Evolutionary conservation across 371 early-diverging fungal genomes (phyloP).

Genomic region (Dichotomocladium elegans): DNA sequence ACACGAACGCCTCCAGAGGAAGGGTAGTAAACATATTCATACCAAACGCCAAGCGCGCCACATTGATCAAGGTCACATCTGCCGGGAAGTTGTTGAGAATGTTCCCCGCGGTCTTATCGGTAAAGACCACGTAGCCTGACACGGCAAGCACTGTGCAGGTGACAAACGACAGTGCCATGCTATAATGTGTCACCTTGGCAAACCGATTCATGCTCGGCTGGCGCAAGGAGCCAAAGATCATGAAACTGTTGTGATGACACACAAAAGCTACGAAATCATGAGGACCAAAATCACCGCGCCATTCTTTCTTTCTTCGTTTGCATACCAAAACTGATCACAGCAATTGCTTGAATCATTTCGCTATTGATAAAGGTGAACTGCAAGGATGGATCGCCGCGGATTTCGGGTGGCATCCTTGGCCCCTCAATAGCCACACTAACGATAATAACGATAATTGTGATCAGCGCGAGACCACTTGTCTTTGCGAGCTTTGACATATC

Average conservation of each 20-base stretch:
- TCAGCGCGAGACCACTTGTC: slow-evolving; percentile 72
- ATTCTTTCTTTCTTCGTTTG: neutral
- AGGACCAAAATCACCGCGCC: neutral
- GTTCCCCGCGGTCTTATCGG: slow-evolving; percentile 75
- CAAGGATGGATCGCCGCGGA: slow-evolving; percentile 47
- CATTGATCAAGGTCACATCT: slow-evolving; percentile 67
- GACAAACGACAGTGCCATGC: slow-evolving; percentile 61
- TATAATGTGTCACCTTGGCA: slow-evolving; percentile 68
- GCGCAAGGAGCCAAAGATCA: slow-evolving; percentile 73
- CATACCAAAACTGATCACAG: slow-evolving; percentile 80
- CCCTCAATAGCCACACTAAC: slow-evolving; percentile 69
- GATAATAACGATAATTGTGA: slow-evolving; percentile 72
- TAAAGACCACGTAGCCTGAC: slow-evolving; percentile 65
- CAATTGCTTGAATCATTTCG: slow-evolving; percentile 71
- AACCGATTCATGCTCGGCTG: slow-evolving; percentile 73
- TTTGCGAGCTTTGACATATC: slow-evolving; percentile 79
- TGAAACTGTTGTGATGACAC: slow-evolving; percentile 81
- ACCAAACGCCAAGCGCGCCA: slow-evolving; percentile 77
- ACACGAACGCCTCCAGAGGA: slow-evolving; percentile 75
- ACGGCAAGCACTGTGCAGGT: slow-evolving; percentile 67
- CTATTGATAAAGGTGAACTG: slow-evolving; percentile 51
- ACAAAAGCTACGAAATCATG: slow-evolving; percentile 60
- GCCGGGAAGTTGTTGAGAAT: slow-evolving; percentile 78
- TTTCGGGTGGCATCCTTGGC: slow-evolving; percentile 49
- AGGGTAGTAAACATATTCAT: slow-evolving; percentile 83